phyloP scores from a whole-genome alignment of 2,329 filamentous ascomycete species.

The Aspergillus fructus region DNA sequence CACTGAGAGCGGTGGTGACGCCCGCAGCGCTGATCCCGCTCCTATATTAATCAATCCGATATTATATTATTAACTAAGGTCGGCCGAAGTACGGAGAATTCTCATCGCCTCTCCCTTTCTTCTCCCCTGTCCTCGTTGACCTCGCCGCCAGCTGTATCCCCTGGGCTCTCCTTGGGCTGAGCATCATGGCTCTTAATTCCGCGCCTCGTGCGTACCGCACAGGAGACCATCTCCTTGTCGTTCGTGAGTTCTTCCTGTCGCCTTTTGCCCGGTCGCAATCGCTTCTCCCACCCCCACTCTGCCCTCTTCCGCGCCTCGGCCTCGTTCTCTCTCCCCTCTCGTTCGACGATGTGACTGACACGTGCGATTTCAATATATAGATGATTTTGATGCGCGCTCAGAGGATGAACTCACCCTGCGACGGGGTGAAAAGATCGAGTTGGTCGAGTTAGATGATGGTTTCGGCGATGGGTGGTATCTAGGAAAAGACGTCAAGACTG shows the following conservation, averaged over 20 bases:
- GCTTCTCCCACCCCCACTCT: slow-evolving; percentile 8
- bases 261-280: slow-evolving; percentile 13
- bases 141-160: slow-evolving; percentile 2
- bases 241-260: slow-evolving; percentile 39
- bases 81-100: slow-evolving; percentile 4
- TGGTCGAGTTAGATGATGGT: slow-evolving; percentile 65
- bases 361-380: slow-evolving; percentile 47
- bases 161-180: slow-evolving; percentile 11
- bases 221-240: slow-evolving; percentile 45
- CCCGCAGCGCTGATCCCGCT: slow-evolving; percentile 3
- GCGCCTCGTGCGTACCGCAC: slow-evolving; percentile 39
- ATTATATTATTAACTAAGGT: neutral
- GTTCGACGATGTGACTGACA: slow-evolving; percentile 6
- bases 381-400: slow-evolving; percentile 89
- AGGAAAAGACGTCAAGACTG: slow-evolving; percentile 47
- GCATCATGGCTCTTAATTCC: slow-evolving; percentile 33
- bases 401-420: slow-evolving; percentile 87
- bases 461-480: slow-evolving; percentile 68
- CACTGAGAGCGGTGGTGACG: slow-evolving; percentile 1
- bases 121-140: slow-evolving; percentile 3
- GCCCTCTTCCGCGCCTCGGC: slow-evolving; percentile 6
- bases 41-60: neutral
- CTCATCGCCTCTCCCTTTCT: slow-evolving; percentile 2
- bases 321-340: slow-evolving; percentile 6
- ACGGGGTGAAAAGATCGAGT: slow-evolving; percentile 68